Evolutionary conservation across 768 basidiomycete species (phyloP).

Genomic region (Boletus sp.): DNA sequence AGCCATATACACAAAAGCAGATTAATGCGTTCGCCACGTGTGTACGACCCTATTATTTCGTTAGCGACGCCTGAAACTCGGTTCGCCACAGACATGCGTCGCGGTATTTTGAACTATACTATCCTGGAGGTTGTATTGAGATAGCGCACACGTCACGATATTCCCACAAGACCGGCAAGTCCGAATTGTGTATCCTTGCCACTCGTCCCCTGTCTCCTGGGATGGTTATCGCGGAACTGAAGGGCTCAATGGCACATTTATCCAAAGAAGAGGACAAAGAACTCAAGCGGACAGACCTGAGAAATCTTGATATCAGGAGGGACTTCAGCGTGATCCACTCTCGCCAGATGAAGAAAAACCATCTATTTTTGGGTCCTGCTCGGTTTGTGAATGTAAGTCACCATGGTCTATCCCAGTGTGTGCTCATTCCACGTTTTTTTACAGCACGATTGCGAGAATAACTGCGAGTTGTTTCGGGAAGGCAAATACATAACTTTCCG

Average conservation of each 20-base stretch:
- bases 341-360: constrained; percentile 88
- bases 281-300: constrained; percentile 76
- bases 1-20: constrained; percentile 74
- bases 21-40: constrained; percentile 92
- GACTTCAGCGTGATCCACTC: constrained; percentile 93
- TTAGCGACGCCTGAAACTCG: constrained; percentile 26
- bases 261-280: constrained; percentile 84
- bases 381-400: constrained; percentile 85
- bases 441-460: constrained; percentile 88
- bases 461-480: constrained; percentile 85
- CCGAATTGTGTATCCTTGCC: constrained; percentile 83
- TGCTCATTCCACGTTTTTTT: not conserved
- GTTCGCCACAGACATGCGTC: constrained; percentile 66
- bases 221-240: constrained; percentile 77
- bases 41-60: constrained; percentile 37
- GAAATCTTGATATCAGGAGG: constrained; percentile 66
- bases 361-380: constrained; percentile 86
- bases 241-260: constrained; percentile 87
- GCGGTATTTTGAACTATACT: constrained; percentile 84
- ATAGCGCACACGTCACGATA: constrained; percentile 88
- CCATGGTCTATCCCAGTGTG: not conserved
- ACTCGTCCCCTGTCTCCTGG: constrained; percentile 68
- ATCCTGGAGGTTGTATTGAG: constrained; percentile 79
- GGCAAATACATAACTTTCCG: constrained; percentile 89
- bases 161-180: constrained; percentile 83